These are phyloP conservation scores for Oehlia diaphana DNA, from an alignment of 192 early-diverging fungal genomes.

Conservation along the genomic window DNA sequence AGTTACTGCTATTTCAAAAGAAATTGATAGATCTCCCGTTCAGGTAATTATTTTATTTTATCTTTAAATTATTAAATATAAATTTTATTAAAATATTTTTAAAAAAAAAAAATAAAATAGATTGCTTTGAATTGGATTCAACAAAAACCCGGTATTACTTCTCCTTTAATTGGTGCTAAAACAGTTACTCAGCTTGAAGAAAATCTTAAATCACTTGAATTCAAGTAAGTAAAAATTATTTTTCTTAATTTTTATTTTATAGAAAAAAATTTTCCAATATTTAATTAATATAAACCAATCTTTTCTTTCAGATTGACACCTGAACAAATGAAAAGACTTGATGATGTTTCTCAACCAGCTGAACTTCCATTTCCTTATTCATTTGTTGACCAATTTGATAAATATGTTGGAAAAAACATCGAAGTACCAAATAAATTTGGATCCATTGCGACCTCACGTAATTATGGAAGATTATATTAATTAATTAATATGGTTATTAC, in stretches of 20 bases:
- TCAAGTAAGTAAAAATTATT: conserved; percentile 8
- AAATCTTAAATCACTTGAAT: conserved; percentile 40
- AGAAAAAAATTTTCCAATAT: background rate
- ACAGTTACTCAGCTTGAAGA: conserved; percentile 38
- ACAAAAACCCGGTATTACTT: conserved; percentile 45
- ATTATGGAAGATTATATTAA: background rate
- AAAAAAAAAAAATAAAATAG: background rate
- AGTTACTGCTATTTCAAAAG: conserved; percentile 42
- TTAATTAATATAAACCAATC: no score
- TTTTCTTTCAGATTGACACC: background rate
- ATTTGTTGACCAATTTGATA: no score
- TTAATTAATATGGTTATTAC: background rate
- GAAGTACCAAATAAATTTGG: no score
- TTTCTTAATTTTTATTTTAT: background rate
- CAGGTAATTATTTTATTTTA: conserved; percentile 30
- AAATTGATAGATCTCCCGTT: conserved; percentile 38
- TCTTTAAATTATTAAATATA: no score
- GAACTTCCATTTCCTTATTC: background rate
- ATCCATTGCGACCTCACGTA: no score
- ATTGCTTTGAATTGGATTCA: conserved; percentile 46
- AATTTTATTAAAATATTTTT: background rate
- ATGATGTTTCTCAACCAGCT: background rate
- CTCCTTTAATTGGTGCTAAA: conserved; percentile 37
- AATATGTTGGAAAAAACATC: no score
- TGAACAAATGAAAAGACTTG: background rate